Base-by-base conservation (phyloP, 441 rosid species). In the Jatropha podagrica region DNA sequence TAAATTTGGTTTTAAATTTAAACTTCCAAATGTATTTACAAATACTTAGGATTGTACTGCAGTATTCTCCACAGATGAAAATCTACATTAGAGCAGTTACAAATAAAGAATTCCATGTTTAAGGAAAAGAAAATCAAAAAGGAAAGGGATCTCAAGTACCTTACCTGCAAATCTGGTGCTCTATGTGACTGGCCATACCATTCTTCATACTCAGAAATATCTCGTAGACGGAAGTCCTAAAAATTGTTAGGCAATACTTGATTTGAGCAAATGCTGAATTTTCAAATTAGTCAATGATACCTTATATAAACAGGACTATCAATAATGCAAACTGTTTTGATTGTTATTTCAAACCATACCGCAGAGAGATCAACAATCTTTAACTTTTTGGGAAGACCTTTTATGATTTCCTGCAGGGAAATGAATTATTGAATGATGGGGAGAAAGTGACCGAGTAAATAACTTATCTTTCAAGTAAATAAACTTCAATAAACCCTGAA, bases 181-280 rank as follows among this genome's bases (percentile, higher is more conserved):
- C 78, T 84, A 68, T 96, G 98, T 40, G 97, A 91, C 79, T 92
- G 97, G 80, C 98, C 98, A 89, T 96, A 96, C 98, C 99, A 96
- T 83, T 94, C 91, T 85, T 96, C 93, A 77, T 96, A 96, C 69
- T 87, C 94, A 60, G 87, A 82, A 78, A 89, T 81, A 83, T 92
- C 83, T 54, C 86, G 90, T 69, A 96, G 83, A 68, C 97, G 92
- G 52, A 96, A 94, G 86, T 96, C 99, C 97, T 96, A 73, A 80
- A 73, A 71, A 32, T 51, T 14, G 72, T 75, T 51, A 77, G 41
- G 65, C 12, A 51, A 65, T 62, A 42, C 54, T 38, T 44, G 44
- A 76, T 26, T 75, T 65, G 37, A 81, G 67, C 65, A 46, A 58
- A 65, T 68, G 51, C 55, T 63, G 3, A 49, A 68, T 27, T 58